Conservation (phyloP, 257 asterid genomes). For the Orobanche coerulescens region DNA sequence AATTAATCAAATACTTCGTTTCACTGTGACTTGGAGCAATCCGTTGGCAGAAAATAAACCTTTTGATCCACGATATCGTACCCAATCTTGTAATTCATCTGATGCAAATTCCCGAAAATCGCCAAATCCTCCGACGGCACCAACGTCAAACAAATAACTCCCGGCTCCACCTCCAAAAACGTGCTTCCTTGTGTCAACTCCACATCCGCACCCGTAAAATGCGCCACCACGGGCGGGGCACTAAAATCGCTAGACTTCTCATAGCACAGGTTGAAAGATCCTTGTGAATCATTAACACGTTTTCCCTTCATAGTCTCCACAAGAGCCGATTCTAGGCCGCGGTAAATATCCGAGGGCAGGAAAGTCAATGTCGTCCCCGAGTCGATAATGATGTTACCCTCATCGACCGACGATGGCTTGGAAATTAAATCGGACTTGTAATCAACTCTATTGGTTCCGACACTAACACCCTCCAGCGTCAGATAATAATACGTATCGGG, state of each 20-base stretch:
- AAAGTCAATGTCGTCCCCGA: conserved; percentile 53
- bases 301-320: conserved; percentile 5
- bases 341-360: conserved; percentile 27
- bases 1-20: too few relatives aligned
- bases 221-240: conserved; percentile 28
- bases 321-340: conserved; percentile 18
- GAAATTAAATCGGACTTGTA: background rate
- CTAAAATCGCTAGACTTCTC: background rate
- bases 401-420: rapidly evolving
- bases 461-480: conserved; percentile 35
- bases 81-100: conserved; percentile 36
- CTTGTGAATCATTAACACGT: conserved; percentile 7
- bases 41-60: conserved; percentile 32
- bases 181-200: conserved; percentile 23
- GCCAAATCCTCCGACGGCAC: conserved; percentile 23
- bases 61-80: conserved; percentile 37
- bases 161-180: conserved; percentile 34
- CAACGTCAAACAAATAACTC: conserved; percentile 32
- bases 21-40: conserved; percentile 31
- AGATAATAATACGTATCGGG: conserved; percentile 38
- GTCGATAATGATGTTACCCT: conserved; percentile 51
- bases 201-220: conserved; percentile 44
- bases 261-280: conserved; percentile 31
- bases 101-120: conserved; percentile 44
- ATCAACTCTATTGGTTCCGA: conserved; percentile 15